Evolutionary conservation across 352 stramenopile species (phyloP), one percentile per base, ranked within the genome.

Genomic region (Pseudoperonospora humuli): DNA sequence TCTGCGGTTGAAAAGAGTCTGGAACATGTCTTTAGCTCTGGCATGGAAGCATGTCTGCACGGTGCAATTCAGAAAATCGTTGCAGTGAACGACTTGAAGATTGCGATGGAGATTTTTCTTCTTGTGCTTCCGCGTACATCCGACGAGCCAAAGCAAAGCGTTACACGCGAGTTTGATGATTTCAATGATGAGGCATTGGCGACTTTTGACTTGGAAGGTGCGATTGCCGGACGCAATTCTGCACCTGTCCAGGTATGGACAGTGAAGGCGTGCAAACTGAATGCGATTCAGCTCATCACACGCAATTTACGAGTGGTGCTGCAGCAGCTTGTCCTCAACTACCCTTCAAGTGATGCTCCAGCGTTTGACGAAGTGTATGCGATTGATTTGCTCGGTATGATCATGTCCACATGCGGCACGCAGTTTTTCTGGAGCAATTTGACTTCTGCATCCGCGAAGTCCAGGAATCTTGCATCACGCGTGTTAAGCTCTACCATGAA

Each of bases 361-460:
- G 48, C 36, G 1, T 80, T 66, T 27, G 44, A 77, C 10, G 72
- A 92, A 56, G 34, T 82, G n/a, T 86, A 71, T 36, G 40, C 68
- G 10, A 65, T 89, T 28, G 76, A 92, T 49, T 51, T 89, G 33
- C 46, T 88, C 15, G 79, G 76, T 7, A 57, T 49, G 28, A 57
- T 86, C 17, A 55, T 92, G 17, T 69, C 76, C 5, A 75, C 68
- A 0, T 77, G 70, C 28, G 65, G 64, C 10, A 61, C 83, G 31
- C 57, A 71, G 5, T 92, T 86, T 49, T 66, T 50, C 34, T 92
- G 79, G 79, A 72, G 23, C 35, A 53, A 70, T 2, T 40, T 84
- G 8, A 68, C 51, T 2, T 45, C 46, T 18, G 39, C 46, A 5
- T 66, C 64, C 7, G 38, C 64, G 7, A 86, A 84, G 39, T 33